Evolutionary conservation across 495 filamentous ascomycete genomes (phyloP).

Genomic region (Neurospora discreta): DNA sequence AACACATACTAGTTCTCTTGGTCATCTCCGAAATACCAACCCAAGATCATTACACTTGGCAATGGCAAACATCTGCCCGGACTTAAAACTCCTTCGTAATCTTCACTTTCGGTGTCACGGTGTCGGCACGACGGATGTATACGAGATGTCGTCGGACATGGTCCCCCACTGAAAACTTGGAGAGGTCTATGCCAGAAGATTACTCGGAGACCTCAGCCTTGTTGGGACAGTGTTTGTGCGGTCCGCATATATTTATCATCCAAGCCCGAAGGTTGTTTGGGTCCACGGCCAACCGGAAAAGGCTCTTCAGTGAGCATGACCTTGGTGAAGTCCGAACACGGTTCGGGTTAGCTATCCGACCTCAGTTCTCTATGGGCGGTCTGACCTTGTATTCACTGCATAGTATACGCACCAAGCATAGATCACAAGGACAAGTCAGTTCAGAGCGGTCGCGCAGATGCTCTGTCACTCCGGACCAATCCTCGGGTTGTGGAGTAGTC

Average conservation of each 20-base stretch:
- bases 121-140: not conserved
- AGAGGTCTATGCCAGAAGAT: not conserved
- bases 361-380: not conserved
- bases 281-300: not conserved
- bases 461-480: not conserved
- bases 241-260: not conserved
- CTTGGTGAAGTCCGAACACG: not conserved
- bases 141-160: not conserved
- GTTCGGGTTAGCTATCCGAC: not conserved
- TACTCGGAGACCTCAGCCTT: not conserved
- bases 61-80: not conserved
- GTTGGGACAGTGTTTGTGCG: not conserved
- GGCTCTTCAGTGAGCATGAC: not conserved
- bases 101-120: not conserved
- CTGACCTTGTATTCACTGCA: not conserved
- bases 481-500: not conserved
- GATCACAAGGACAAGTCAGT: not conserved
- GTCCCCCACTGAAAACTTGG: not conserved
- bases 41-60: not conserved
- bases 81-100: not conserved
- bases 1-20: not conserved
- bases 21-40: not conserved
- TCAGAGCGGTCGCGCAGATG: not conserved
- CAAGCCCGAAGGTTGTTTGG: not conserved
- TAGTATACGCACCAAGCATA: not conserved